phyloP scores from a whole-genome alignment of 768 basidiomycete species.

The Calocybe indica region DNA sequence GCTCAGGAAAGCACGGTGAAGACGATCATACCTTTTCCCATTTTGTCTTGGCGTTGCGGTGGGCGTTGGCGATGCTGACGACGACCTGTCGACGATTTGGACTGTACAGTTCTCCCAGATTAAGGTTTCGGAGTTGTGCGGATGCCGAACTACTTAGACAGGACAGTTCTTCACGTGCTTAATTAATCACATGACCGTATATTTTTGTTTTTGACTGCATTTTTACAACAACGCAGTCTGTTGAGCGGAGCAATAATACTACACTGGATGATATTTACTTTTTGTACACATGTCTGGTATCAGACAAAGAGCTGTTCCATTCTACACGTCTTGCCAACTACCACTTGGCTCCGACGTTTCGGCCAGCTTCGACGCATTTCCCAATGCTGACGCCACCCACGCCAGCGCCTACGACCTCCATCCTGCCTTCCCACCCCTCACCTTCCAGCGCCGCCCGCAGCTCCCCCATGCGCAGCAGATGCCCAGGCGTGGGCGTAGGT shows the following conservation, averaged over 20 bases:
- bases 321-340: too few relatives aligned
- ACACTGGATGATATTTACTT: too few relatives aligned
- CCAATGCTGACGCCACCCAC: slow-evolving; percentile 83
- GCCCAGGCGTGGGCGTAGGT: slow-evolving; percentile 71
- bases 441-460: slow-evolving; percentile 36
- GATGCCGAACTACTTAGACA: too few relatives aligned
- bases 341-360: slow-evolving; percentile 45
- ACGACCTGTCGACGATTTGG: slow-evolving; percentile 15
- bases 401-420: slow-evolving; percentile 79
- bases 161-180: too few relatives aligned
- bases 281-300: too few relatives aligned
- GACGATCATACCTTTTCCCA: slow-evolving; percentile 59
- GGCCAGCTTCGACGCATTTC: slow-evolving; percentile 78
- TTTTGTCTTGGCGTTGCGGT: slow-evolving; percentile 55
- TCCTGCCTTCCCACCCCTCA: slow-evolving; percentile 33
- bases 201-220: too few relatives aligned
- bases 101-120: slow-evolving; percentile 8
- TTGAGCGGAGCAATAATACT: too few relatives aligned
- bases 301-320: too few relatives aligned
- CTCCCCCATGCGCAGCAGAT: slow-evolving; percentile 61
- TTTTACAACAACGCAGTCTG: too few relatives aligned
- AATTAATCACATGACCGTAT: too few relatives aligned
- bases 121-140: slow-evolving; percentile 3
- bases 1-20: background rate
- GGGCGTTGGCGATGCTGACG: slow-evolving; percentile 26